Evolutionary conservation across 1,284 basidiomycete genomes (phyloP), one percentile per base, ranked within the genome.

Genomic region (Marasmius sp.): DNA sequence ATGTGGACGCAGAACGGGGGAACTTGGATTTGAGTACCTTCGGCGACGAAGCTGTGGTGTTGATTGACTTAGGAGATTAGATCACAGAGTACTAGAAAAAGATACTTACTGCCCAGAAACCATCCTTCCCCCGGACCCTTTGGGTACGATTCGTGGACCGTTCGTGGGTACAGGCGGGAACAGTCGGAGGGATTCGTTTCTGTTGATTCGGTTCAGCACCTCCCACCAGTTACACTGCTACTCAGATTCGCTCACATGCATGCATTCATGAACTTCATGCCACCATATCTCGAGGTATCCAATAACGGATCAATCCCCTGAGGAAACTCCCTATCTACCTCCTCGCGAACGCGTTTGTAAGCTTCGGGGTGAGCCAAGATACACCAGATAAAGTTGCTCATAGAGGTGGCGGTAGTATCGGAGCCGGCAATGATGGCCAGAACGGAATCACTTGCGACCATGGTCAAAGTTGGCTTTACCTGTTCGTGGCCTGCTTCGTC

Each of bases 401-500:
- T 47, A 6, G 45, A 77, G 3, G 75, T 79, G 0, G 85, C 72
- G 0, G 82, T 82, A 0, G 86, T 87, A 66, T 87, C 86, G 6
- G 86, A 83, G 10, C 84, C 84, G 8, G 85, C 85, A 3, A 85
- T 72, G 54, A 87, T 81, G 3, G 82, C 79, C 6, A 85, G 74
- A n/a, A 76, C 71, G 16, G n/a, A 18, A 6, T 78, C 77, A 53
- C 85, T 81, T 4, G 78, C 75, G 6, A 78, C 70, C 11, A 84
- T 71, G 39, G 70, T 68, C 22, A 74, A 64, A 1, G 79, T 72
- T 38, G 75, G 74, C 1, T 70, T 0, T 58, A 64, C 33, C 70
- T 72, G 43, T 81, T 81, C 34, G 74, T 57, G 8, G 45, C 77
- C 76, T 22, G 74, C 74, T 65, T 82, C 81, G 60, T 84, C 79